phyloP scores from a whole-genome alignment of 495 filamentous ascomycete genomes.

The Podospora conica region DNA sequence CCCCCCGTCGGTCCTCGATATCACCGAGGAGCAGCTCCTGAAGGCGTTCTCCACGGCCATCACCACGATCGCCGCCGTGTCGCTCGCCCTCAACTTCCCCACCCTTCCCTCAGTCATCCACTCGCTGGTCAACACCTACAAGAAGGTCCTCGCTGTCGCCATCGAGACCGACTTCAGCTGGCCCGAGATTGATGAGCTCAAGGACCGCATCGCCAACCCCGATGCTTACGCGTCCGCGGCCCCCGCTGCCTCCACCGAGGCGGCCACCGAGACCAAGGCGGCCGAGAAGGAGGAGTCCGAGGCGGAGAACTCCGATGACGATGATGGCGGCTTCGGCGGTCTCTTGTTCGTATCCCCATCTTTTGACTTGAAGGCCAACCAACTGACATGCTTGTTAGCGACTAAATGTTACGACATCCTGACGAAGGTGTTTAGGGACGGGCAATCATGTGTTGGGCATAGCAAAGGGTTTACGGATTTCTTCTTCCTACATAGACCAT shows the following conservation, averaged over 20 bases:
- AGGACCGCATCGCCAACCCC: constrained; percentile 98
- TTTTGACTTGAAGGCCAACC: neutral
- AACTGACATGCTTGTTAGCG: constrained; percentile 31
- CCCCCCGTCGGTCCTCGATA: constrained; percentile 75
- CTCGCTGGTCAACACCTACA: constrained; percentile 93
- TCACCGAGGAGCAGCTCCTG: constrained; percentile 86
- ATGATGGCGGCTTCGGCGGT: constrained; percentile 60
- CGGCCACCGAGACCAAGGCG: constrained; percentile 49
- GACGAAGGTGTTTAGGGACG: constrained; percentile 31
- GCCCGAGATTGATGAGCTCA: constrained; percentile 93
- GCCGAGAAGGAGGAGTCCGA: constrained; percentile 57
- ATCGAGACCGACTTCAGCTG: constrained; percentile 88
- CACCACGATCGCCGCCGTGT: constrained; percentile 79
- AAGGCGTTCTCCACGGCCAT: constrained; percentile 76
- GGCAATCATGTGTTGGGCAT: constrained; percentile 34
- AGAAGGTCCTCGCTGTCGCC: constrained; percentile 89
- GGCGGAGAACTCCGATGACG: constrained; percentile 53
- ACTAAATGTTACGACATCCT: constrained; percentile 33
- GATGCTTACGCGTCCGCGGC: constrained; percentile 83
- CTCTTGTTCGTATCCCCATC: constrained; percentile 52
- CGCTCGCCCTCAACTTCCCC: constrained; percentile 86
- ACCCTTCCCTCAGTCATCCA: constrained; percentile 95
- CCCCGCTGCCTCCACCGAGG: constrained; percentile 55
- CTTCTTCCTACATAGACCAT: constrained; percentile 39
- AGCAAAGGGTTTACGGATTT: constrained; percentile 31